Evolutionary conservation across 108 stramenopile species (phyloP), one percentile per base, ranked within the genome.

Genomic region (Nitzschia putrida): DNA sequence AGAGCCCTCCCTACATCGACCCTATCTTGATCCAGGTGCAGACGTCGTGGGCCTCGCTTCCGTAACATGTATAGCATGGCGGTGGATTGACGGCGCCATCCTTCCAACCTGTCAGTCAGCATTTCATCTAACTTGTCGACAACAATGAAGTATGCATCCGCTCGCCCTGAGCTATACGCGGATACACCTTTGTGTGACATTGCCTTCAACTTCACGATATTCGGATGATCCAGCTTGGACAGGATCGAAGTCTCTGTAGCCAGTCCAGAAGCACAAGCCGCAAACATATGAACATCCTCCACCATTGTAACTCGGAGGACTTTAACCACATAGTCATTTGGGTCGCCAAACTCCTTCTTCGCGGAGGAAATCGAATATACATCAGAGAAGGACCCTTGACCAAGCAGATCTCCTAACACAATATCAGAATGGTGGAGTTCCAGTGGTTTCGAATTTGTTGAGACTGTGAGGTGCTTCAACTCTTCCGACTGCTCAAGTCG

Each of bases 351-450:
- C 29, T 34, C 29, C 4, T 4, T 34, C 29, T 8, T 39, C 3
- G 8, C 16, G 49, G 21, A 25, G 10, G 34, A 29, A 21, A 85
- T 78, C 47, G 80, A 76, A 58, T 63, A 74, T 14, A 83, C 85
- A 11, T 72, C 73, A 9, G 79, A 79, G 65, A 85, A 85, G 16
- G 79, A 70, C 9, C 85, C 82, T 16, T 53, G 42, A 21, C 85
- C 82, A 43, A 85, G 64, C 2, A 80, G 50, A 6, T 74, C 26
- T 12, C 85, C 85, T 24, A 83, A 23, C 29, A 61, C 21, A 23
- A 85, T 58, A 55, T 85, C 37, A 39, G 57, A 60, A 53, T 71
- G 69, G 5, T 61, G 40, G 9, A 71, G 10, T 47, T 59, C 57
- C 1, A 59, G 57, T 3, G 57, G 57, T 34, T 34, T 34, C 29